Evolutionary conservation across 495 filamentous ascomycete genomes (phyloP), one percentile per base, ranked within the genome.

Genomic region (Opeltia flavorubescens): DNA sequence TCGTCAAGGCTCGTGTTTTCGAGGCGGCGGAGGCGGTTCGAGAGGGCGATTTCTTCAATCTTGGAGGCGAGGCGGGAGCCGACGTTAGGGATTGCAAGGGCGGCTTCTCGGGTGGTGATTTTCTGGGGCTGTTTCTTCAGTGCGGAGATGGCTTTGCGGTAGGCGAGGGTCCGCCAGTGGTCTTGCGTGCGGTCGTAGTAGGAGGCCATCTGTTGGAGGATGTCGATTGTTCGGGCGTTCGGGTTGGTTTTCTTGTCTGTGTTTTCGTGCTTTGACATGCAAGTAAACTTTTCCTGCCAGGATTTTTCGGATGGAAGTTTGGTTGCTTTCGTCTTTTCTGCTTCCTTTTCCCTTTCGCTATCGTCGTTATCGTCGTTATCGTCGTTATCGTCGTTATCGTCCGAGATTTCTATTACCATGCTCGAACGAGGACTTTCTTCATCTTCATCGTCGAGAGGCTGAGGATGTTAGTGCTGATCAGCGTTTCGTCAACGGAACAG

Each of bases 1-100:
- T 78, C 72, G n/a, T 89, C 81, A 12, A 65, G 54, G 44, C 70
- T 75, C 0, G 81, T 70, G 53, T 75, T 72, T 0, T 94, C 84
- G 2, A 95, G 69, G 30, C 83, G 77, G 17, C 76, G 72, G 0
- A 98, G 76, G 12, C 68, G 68, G 56, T 88, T 76, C 0, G 89
- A 95, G 44, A 63, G 59, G 4, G 76, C 86, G 40, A 95, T 95
- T 57, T 98, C 91, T 55, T 93, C 83, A 46, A 98, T 95, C 55
- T 95, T 95, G 33, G 71, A 68, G 0, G 91, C 91, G 13, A 98
- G 60, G 9, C 86, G 75, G 6, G 65, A 46, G 26, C 91, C 91
- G 51, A 98, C 81, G 46, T 75, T 74, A 1, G 81, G 76, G 3
- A 95, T 72, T 5, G 59, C 55, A 17, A 66, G 61, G 0, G 91